These are phyloP conservation scores for Aurantiochytrium sp. DNA, from an alignment of 108 stramenopile species.

Conservation along the genomic window DNA sequence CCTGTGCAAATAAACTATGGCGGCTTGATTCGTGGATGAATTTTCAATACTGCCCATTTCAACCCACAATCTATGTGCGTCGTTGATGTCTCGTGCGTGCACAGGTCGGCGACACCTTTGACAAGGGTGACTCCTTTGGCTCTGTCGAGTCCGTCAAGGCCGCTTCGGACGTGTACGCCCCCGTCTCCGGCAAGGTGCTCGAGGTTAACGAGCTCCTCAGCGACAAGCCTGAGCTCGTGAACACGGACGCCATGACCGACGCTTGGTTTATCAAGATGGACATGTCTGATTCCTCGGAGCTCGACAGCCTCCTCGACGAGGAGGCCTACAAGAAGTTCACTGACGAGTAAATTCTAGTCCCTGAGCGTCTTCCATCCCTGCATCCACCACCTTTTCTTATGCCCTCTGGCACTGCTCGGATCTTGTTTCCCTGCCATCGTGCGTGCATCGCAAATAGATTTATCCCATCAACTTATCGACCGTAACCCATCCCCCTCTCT, in stretches of 20 bases:
- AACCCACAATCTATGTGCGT: too few relatives aligned
- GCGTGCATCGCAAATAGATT: too few relatives aligned
- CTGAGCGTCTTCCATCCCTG: not conserved
- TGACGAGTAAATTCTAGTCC: slow-evolving; percentile 4
- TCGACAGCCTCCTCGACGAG: slow-evolving; percentile 26
- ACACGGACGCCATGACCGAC: slow-evolving; percentile 63
- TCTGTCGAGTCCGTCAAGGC: slow-evolving; percentile 99
- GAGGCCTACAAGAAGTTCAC: slow-evolving; percentile 20
- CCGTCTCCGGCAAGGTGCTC: slow-evolving; percentile 67
- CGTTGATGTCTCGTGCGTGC: not conserved
- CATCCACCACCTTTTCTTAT: not conserved
- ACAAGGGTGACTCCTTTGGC: slow-evolving; percentile 70
- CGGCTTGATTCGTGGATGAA: too few relatives aligned
- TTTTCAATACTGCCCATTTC: too few relatives aligned
- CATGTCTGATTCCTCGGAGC: slow-evolving; percentile 45
- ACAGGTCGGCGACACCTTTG: slow-evolving; percentile 69
- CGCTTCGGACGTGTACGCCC: slow-evolving; percentile 86
- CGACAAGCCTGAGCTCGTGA: slow-evolving; percentile 74
- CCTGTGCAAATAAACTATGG: too few relatives aligned
- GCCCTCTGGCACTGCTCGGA: not conserved
- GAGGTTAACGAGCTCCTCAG: slow-evolving; percentile 68
- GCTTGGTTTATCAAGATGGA: slow-evolving; percentile 91
- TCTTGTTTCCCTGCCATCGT: too few relatives aligned
- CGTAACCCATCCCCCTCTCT: too few relatives aligned
- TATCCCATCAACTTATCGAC: too few relatives aligned